phyloP scores from a whole-genome alignment of 345 rosid species.

The Sonneratia alba region DNA sequence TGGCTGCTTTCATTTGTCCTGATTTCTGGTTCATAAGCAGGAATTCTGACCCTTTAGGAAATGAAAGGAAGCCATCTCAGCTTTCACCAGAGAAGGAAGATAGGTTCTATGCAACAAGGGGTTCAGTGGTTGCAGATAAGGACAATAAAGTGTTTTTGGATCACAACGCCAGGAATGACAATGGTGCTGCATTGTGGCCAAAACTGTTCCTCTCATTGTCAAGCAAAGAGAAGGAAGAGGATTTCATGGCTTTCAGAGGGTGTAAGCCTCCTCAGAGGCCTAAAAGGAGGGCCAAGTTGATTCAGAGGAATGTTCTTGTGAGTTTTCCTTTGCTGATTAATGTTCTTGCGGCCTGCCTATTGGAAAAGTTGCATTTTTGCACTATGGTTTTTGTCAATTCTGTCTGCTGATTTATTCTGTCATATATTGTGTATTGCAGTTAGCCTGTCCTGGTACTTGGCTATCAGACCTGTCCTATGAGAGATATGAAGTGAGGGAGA shows the following conservation, averaged over 20 bases:
- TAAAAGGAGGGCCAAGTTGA: slow-evolving; percentile 75
- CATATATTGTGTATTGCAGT: no score
- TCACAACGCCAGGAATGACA: slow-evolving; percentile 45
- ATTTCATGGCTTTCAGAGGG: slow-evolving; percentile 91
- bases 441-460: slow-evolving; percentile 93
- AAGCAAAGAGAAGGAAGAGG: slow-evolving; percentile 88
- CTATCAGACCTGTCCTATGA: slow-evolving; percentile 71
- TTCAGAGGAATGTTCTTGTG: slow-evolving; percentile 73
- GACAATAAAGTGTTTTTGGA: slow-evolving; percentile 44
- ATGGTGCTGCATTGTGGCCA: slow-evolving; percentile 54
- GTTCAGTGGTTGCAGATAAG: slow-evolving; percentile 62
- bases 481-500: slow-evolving; percentile 89
- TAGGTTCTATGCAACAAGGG: slow-evolving; percentile 67
- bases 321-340: slow-evolving; percentile 15
- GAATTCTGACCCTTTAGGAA: slow-evolving; percentile 38
- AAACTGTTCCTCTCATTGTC: slow-evolving; percentile 64
- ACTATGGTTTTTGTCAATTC: not conserved
- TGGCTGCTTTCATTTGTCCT: not conserved
- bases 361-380: not conserved
- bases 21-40: slow-evolving; percentile 14
- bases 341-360: not conserved
- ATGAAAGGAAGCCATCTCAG: slow-evolving; percentile 34
- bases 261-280: slow-evolving; percentile 92
- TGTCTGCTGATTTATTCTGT: no score
- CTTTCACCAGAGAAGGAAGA: slow-evolving; percentile 72